Conservation (phyloP, 306 rosid species). For the Sicyos baderoa region DNA sequence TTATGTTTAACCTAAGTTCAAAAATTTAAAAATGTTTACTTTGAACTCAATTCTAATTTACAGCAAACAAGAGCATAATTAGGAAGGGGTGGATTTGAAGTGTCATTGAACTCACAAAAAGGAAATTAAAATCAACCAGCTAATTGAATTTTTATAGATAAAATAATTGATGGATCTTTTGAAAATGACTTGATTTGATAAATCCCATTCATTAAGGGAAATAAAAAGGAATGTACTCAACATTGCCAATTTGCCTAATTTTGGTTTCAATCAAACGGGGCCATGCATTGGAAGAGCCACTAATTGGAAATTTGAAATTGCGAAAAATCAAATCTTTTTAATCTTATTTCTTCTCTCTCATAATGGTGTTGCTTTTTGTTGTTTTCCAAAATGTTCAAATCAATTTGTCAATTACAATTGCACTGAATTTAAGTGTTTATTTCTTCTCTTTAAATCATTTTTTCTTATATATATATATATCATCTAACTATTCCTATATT, state of each 20-base stretch:
- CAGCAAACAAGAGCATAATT: neutral
- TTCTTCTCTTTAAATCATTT: neutral
- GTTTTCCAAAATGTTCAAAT: conserved; percentile 11
- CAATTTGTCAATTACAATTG: neutral
- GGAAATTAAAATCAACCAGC: no score
- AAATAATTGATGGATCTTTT: neutral
- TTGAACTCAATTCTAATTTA: neutral
- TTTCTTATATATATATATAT: neutral
- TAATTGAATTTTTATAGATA: neutral
- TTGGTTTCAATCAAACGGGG: neutral
- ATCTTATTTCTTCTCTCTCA: neutral
- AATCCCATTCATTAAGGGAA: neutral
- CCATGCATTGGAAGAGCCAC: neutral
- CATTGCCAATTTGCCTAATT: neutral
- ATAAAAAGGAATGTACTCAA: no score
- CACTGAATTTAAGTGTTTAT: neutral
- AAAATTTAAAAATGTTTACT: no score
- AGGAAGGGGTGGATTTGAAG: no score
- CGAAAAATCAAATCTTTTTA: neutral
- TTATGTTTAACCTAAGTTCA: neutral
- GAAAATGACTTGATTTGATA: neutral
- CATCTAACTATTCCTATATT: neutral
- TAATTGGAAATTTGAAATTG: neutral
- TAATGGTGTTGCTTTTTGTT: conserved; percentile 7
- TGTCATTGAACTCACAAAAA: no score